A percentile compares a stretch with the other conserved stretches of the same genome.
phyloP scores from a whole-genome alignment of 148 eudicot species.

The Fagopyrum homotropicum region DNA sequence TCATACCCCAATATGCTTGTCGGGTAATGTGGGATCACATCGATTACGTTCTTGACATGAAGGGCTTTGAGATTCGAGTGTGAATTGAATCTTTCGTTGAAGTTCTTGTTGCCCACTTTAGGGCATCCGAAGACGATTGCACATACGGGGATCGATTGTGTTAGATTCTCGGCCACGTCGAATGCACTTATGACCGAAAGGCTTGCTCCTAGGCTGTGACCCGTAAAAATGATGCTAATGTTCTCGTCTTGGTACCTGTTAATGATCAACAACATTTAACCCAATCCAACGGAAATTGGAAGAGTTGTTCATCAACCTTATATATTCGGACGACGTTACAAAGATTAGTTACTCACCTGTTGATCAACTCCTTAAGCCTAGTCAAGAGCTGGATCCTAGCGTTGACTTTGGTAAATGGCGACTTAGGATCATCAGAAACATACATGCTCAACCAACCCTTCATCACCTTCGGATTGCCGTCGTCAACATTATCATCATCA shows the following conservation, averaged over 20 bases:
- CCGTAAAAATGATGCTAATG: conserved; percentile 41
- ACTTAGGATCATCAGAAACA: conserved; percentile 48
- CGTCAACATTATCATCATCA: background rate
- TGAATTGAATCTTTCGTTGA: conserved; percentile 40
- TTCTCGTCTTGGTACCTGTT: conserved; percentile 34
- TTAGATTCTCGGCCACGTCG: conserved; percentile 66
- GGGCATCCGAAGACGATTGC: conserved; percentile 81
- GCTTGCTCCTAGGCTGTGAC: conserved; percentile 67
- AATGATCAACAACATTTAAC: too few relatives aligned
- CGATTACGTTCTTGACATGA: conserved; percentile 66
- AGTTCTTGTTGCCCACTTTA: conserved; percentile 66
- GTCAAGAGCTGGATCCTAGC: conserved; percentile 47
- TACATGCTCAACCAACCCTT: conserved; percentile 68
- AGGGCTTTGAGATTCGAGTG: conserved; percentile 47
- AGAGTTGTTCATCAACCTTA: too few relatives aligned
- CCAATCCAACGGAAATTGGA: too few relatives aligned
- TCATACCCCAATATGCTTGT: conserved; percentile 48
- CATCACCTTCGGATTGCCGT: conserved; percentile 46
- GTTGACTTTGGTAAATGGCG: conserved; percentile 52
- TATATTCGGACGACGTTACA: too few relatives aligned
- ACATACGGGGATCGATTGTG: conserved; percentile 42
- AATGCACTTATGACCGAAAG: conserved; percentile 60
- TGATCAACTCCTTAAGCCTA: conserved; percentile 30
- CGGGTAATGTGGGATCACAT: conserved; percentile 70
- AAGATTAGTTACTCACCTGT: background rate